Base-by-base conservation (phyloP, 2,329 filamentous ascomycete species). In the Amesomyces nigricolor region DNA sequence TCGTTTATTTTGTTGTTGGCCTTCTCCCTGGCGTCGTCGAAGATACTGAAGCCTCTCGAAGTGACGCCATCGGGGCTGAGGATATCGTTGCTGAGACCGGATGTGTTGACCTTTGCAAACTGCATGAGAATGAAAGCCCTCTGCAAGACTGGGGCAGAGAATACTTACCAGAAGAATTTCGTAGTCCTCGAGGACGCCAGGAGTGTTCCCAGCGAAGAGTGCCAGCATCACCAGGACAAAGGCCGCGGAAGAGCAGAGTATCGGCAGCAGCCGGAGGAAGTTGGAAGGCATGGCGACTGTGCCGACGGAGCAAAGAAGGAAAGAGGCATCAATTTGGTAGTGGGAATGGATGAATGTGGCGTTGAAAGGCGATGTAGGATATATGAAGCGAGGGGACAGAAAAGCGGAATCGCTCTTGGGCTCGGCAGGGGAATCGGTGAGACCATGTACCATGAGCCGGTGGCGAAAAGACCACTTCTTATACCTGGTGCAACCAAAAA, bases 181-280 rank as follows among this genome's bases (percentile, higher is more conserved):
- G 42, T 61, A 61, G 19, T 48, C 42, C 13, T 59, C 58, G 32
- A 64, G 38, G 46, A 59, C 53, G 0, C 58, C 60, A 1, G 57
- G 59, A 3, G 46, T 48, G 4, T 53, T 52, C 11, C 63, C 63
- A 3, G 63, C 58, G 10, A 61, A 35, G 37, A 64, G 56, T 0
- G 62, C 61, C 29, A 64, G 32, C 44, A 64, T 19, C 5, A 57
- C 50, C 17, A 64, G 40, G 30, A 64, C 51, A 30, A 64, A 61
- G 53, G 60, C 60, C 5, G 44, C 47, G 5, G 54, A 29, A 11
- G 53, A 53, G 26, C 16, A 44, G 4, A 53, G 1, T 1, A 47
- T n/a, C 42, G 53, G 53, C 19, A 47, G 1, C 4, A 51, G 29
- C 40, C 53, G 53, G 26, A 17, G 8, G 2, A 43, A 3, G 17